A percentile compares a stretch with the other conserved stretches of the same genome.
Conservation (phyloP, 768 basidiomycete genomes). For the Termitomyces heimii region DNA sequence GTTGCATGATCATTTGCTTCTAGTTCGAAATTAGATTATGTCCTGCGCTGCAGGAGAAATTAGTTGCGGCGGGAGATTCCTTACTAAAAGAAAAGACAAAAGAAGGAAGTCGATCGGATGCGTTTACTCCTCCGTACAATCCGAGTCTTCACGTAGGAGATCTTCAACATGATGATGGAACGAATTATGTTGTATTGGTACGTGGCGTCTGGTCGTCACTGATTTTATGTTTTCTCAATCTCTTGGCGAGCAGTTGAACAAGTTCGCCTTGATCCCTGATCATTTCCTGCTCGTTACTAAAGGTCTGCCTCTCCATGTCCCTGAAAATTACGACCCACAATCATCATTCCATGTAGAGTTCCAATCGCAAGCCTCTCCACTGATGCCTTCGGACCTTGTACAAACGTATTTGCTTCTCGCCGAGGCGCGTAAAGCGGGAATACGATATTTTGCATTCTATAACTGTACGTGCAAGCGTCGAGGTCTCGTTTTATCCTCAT, state of each 20-base stretch:
- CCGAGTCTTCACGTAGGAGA: slow-evolving; percentile 72
- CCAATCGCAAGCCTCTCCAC: slow-evolving; percentile 71
- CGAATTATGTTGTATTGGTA: slow-evolving; percentile 68
- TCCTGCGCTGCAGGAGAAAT: slow-evolving; percentile 80
- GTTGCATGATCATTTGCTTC: background rate
- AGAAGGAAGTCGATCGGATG: slow-evolving; percentile 42
- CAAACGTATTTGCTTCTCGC: slow-evolving; percentile 69
- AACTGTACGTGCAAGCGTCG: slow-evolving; percentile 53
- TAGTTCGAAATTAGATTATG: slow-evolving; percentile 88
- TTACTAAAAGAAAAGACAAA: slow-evolving; percentile 18
- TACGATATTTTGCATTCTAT: slow-evolving; percentile 77
- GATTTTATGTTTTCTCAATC: background rate
- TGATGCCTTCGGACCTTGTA: slow-evolving; percentile 73
- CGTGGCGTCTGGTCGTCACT: slow-evolving; percentile 16
- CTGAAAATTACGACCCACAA: background rate
- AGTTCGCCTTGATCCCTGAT: slow-evolving; percentile 75
- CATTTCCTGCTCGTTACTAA: slow-evolving; percentile 89
- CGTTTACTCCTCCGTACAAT: slow-evolving; percentile 86
- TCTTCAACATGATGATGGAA: slow-evolving; percentile 54
- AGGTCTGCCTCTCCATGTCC: slow-evolving; percentile 37
- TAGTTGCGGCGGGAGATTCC: slow-evolving; percentile 26
- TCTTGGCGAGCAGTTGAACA: slow-evolving; percentile 61
- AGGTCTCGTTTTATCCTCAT: background rate
- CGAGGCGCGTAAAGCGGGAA: slow-evolving; percentile 57
- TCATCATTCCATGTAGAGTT: slow-evolving; percentile 44